Evolutionary conservation across 257 asterid species (phyloP).

Genomic region (Solanum chilense): DNA sequence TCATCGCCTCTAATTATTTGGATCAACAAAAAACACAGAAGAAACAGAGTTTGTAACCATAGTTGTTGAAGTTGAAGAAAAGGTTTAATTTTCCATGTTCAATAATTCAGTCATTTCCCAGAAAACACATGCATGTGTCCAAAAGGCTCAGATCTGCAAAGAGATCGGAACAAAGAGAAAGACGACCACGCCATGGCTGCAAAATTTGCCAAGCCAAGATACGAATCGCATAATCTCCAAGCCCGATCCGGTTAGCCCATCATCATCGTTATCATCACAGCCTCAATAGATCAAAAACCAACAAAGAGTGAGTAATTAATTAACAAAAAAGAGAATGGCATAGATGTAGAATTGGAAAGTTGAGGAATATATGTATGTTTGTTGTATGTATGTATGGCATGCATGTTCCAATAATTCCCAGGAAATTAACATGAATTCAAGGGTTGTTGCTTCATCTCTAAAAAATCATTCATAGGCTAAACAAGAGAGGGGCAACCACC

Average conservation of each 20-base stretch:
- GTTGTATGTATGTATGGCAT: not conserved
- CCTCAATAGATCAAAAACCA: not conserved
- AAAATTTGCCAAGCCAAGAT: slow-evolving; percentile 22
- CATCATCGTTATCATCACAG: slow-evolving; percentile 1
- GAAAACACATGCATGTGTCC: not conserved
- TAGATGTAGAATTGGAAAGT: not conserved
- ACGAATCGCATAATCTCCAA: not conserved
- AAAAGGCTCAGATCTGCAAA: slow-evolving; percentile 23
- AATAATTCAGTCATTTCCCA: not conserved
- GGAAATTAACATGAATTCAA: not conserved
- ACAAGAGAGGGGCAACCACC: slow-evolving; percentile 50
- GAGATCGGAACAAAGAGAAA: not conserved
- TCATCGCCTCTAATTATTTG: not conserved
- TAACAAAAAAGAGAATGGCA: not conserved
- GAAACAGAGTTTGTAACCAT: not conserved
- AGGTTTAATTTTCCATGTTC: not conserved
- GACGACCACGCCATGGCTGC: slow-evolving; percentile 34
- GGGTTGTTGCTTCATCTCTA: not conserved
- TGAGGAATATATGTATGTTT: not conserved
- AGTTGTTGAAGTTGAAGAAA: not conserved
- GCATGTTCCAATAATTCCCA: not conserved
- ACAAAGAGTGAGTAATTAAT: not conserved
- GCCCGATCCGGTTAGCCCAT: not conserved
- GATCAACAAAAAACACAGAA: not conserved
- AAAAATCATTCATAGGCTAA: slow-evolving; percentile 5